A percentile compares a stretch with the other conserved stretches of the same genome.
Evolutionary conservation across 2,329 filamentous ascomycete genomes (phyloP).

Genomic region (Onygenales sp.): DNA sequence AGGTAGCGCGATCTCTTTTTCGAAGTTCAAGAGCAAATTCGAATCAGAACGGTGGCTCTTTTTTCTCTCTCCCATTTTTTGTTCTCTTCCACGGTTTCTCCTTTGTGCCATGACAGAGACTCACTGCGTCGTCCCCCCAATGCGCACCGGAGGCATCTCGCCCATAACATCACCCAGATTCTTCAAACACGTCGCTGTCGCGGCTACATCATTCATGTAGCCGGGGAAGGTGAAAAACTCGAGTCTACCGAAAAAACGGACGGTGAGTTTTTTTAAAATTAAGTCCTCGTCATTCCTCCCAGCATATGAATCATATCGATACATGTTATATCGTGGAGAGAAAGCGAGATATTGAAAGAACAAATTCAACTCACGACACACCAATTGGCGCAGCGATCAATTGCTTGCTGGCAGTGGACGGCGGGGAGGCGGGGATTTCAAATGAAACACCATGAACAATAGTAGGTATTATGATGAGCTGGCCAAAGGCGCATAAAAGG

Average conservation of each 20-base stretch:
- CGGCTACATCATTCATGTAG: conserved; percentile 44
- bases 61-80: too few relatives aligned
- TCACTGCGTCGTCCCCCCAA: conserved; percentile 50
- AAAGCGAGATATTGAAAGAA: too few relatives aligned
- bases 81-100: too few relatives aligned
- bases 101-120: conserved; percentile 5
- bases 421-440: conserved; percentile 23
- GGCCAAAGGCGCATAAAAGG: too few relatives aligned
- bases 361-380: conserved; percentile 30
- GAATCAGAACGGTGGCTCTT: too few relatives aligned
- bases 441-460: conserved; percentile 11
- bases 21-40: neutral
- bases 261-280: too few relatives aligned
- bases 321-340: too few relatives aligned
- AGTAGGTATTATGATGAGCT: too few relatives aligned
- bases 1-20: neutral
- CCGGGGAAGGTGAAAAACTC: conserved; percentile 50
- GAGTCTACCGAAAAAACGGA: conserved; percentile 16
- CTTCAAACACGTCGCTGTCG: conserved; percentile 42
- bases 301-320: too few relatives aligned
- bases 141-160: conserved; percentile 45
- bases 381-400: conserved; percentile 37
- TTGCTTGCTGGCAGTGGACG: conserved; percentile 20
- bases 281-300: too few relatives aligned
- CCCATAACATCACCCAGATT: conserved; percentile 44